Evolutionary conservation across 306 rosid genomes (phyloP).

Genomic region (Benincasa hispida): DNA sequence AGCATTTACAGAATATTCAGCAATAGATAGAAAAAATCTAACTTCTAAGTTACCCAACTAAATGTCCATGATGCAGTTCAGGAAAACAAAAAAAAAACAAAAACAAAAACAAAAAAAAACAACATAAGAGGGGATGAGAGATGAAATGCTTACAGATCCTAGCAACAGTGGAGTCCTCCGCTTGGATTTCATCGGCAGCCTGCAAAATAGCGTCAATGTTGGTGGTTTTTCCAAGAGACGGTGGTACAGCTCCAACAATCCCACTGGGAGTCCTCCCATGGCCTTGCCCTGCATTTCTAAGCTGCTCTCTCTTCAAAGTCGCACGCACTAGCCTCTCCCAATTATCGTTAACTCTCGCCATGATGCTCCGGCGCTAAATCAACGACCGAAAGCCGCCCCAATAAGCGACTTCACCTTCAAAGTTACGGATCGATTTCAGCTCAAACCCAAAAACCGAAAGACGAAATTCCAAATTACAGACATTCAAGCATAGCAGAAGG

Average conservation of each 20-base stretch:
- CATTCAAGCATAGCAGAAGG: background rate
- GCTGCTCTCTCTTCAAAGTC: conserved; percentile 57
- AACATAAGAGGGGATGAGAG: background rate
- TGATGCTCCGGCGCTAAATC: conserved; percentile 25
- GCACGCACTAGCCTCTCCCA: conserved; percentile 87
- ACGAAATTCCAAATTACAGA: background rate
- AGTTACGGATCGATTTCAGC: background rate
- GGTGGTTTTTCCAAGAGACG: conserved; percentile 54
- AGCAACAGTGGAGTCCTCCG: conserved; percentile 58
- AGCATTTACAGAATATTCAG: background rate
- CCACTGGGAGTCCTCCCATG: conserved; percentile 49
- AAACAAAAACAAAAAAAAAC: too few relatives aligned
- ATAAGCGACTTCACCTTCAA: background rate
- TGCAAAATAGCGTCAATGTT: conserved; percentile 72
- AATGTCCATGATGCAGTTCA: background rate
- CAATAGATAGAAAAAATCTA: background rate
- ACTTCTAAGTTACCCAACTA: background rate
- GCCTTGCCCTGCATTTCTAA: conserved; percentile 53
- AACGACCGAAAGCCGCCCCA: background rate
- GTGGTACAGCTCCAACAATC: conserved; percentile 71
- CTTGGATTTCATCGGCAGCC: conserved; percentile 85
- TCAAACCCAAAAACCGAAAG: background rate
- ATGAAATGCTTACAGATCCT: conserved; percentile 52
- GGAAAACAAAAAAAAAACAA: background rate
- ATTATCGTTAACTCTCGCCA: conserved; percentile 64